These are phyloP conservation scores for Coemansia sp. DNA, from an alignment of 192 early-diverging fungal species.

Conservation along the genomic window DNA sequence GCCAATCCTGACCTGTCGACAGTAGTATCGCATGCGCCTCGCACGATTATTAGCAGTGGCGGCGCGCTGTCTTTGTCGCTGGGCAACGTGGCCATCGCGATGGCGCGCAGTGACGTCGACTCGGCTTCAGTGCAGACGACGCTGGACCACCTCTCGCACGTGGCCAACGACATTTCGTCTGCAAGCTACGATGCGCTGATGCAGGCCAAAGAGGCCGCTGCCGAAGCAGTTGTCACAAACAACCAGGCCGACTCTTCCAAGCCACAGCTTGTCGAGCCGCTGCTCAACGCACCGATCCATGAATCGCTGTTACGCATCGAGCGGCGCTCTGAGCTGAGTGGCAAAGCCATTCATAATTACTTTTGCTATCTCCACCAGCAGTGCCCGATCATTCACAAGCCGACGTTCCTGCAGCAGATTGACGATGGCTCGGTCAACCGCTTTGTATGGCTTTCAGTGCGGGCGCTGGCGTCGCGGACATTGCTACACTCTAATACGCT, in stretches of 20 bases:
- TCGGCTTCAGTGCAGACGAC: slow-evolving; percentile 30
- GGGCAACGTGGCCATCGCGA: slow-evolving; percentile 42
- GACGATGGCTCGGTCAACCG: slow-evolving; percentile 43
- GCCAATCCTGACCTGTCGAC: neutral
- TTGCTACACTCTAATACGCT: slow-evolving; percentile 27
- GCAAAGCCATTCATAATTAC: slow-evolving; percentile 40
- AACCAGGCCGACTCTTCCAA: neutral
- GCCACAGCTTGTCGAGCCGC: neutral
- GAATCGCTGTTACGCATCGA: slow-evolving; percentile 35
- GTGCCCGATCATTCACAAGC: slow-evolving; percentile 52
- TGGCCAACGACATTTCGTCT: slow-evolving; percentile 27
- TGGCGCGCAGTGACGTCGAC: slow-evolving; percentile 23
- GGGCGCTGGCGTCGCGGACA: slow-evolving; percentile 41
- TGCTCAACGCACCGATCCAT: slow-evolving; percentile 17
- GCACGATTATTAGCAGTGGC: neutral
- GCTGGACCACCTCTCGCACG: slow-evolving; percentile 39
- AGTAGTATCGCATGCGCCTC: neutral
- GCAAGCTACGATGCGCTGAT: slow-evolving; percentile 23
- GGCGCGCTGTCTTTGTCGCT: slow-evolving; percentile 41
- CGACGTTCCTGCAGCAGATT: slow-evolving; percentile 43
- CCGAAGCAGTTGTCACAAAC: slow-evolving; percentile 13
- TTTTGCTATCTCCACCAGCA: slow-evolving; percentile 54
- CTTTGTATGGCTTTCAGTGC: slow-evolving; percentile 50
- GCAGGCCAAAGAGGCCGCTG: slow-evolving; percentile 24
- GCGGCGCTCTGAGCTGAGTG: slow-evolving; percentile 29